These are phyloP conservation scores for Chytridium lagenaria DNA, from an alignment of 371 early-diverging fungal species.

Conservation along the genomic window DNA sequence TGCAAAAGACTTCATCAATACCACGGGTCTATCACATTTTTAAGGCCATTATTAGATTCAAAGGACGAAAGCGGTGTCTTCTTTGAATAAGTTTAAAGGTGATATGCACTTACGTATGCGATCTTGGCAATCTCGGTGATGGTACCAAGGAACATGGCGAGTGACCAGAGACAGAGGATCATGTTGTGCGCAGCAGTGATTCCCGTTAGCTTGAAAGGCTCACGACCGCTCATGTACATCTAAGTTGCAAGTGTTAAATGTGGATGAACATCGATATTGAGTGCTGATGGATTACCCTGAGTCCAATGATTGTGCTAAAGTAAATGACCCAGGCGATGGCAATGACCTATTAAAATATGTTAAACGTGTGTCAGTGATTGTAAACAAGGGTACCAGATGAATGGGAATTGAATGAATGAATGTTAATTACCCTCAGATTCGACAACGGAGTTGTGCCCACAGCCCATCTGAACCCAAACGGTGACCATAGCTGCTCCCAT, in stretches of 20 bases:
- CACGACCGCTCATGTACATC: slow-evolving; percentile 36
- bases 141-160: slow-evolving; percentile 34
- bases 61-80: neutral
- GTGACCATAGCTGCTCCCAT: slow-evolving; percentile 10
- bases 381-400: neutral
- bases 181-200: slow-evolving; percentile 45
- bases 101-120: slow-evolving; percentile 23
- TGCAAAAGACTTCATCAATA: slow-evolving; percentile 44
- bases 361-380: neutral
- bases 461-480: neutral
- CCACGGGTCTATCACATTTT: slow-evolving; percentile 26
- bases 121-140: slow-evolving; percentile 24
- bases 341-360: slow-evolving; percentile 32
- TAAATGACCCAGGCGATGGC: slow-evolving; percentile 31
- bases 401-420: too few relatives aligned
- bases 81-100: neutral
- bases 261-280: neutral
- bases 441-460: slow-evolving; percentile 13
- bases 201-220: slow-evolving; percentile 32
- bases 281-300: too few relatives aligned
- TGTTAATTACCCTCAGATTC: neutral
- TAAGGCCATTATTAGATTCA: neutral
- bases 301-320: slow-evolving; percentile 28
- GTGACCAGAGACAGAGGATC: slow-evolving; percentile 38
- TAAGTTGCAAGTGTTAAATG: neutral